Base-by-base conservation (phyloP, 2,329 filamentous ascomycete species). In the Aspergillus luchuensis region DNA sequence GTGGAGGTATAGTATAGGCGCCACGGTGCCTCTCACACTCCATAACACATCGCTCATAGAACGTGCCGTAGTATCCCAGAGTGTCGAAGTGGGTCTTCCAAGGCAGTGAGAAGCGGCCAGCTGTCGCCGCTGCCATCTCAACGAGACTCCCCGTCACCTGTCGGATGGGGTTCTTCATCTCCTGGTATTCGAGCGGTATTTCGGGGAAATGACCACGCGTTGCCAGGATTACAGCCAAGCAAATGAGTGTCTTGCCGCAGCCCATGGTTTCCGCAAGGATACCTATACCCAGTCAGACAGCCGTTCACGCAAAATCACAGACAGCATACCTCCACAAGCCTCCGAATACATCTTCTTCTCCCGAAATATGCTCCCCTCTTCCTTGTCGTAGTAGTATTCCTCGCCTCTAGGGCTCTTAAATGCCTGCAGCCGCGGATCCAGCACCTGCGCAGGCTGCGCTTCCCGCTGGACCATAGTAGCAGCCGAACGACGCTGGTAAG, bases 391-490 rank as follows among this genome's bases (percentile, higher is more conserved):
- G 71, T 90, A 96, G 79, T 88, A 97, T 0, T 69, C 67, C 0
- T 76, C 72, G 0, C 87, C 89, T 4, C 82, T 76, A 30, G 91
- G 90, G 53, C 90, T 88, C 2, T 71, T 69, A 1, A 86, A 79
- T 4, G 77, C 67, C 54, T 87, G 83, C 2, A 96, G 78, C 5
- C 93, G 85, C 8, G 93, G 91, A 73, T 97, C 93, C 8, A 92
- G 76, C 5, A 86, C 79, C 28, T 85, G 80, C 5, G 82, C 81
- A 0, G 90, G 87, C 21, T 87, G 83, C 5, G 83, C 76, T 75
- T 98, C 94, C 56, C 89, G 87, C 71, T 95, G 89, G 17, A 97
- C 78, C 92, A 98, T 97, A 28, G 89, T 73, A 4, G 91, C 91
- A 0, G 90, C 89, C 1, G 92, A 94, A 48, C 89, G 85, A 54